Evolutionary conservation across 257 asterid species (phyloP).

Genomic region (Solanum raphanifolium): DNA sequence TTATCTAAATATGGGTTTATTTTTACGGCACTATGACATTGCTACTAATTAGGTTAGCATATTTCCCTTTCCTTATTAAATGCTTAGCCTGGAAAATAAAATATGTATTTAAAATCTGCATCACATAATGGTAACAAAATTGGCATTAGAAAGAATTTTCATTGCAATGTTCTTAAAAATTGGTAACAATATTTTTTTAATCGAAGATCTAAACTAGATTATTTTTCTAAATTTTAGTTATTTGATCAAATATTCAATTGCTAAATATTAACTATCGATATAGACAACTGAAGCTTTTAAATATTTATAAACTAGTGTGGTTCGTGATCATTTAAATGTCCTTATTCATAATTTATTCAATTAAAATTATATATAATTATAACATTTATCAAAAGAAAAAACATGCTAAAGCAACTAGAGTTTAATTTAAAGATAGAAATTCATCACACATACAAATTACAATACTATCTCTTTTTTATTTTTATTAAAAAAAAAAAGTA

Average conservation of each 20-base stretch:
- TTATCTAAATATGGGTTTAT: not conserved
- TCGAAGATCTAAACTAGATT: not conserved
- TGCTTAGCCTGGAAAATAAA: not conserved
- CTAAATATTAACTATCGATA: not conserved
- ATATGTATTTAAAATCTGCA: not conserved
- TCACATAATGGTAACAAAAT: not conserved
- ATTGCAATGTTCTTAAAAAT: not conserved
- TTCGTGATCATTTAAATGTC: not conserved
- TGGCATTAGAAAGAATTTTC: not conserved
- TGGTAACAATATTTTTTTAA: not conserved
- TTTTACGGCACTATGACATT: not conserved
- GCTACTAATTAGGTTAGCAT: not conserved
- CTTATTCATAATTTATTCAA: not conserved
- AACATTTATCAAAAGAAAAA: not conserved
- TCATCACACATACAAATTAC: not conserved
- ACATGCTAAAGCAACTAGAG: not conserved
- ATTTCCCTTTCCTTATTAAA: not conserved
- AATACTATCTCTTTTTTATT: not conserved
- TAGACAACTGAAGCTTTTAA: not conserved
- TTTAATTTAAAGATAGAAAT: not conserved
- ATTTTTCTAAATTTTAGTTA: not conserved
- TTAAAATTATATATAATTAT: not conserved
- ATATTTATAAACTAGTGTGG: not conserved
- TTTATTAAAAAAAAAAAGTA: not conserved
- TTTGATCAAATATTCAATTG: not conserved